Base-by-base conservation (phyloP, 139 green algal species). In the Chlorella sp. region DNA sequence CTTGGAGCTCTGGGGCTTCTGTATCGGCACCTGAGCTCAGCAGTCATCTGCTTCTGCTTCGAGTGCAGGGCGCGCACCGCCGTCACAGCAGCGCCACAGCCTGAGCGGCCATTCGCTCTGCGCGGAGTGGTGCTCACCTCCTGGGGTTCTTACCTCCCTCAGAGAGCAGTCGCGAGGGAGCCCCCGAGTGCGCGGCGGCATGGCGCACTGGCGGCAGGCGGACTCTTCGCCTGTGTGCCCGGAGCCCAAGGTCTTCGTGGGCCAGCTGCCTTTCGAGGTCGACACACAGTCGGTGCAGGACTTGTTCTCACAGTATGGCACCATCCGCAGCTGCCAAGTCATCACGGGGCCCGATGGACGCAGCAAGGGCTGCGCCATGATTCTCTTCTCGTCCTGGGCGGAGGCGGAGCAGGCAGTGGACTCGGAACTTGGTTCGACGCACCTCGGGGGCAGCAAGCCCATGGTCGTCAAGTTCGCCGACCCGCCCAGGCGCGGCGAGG, bases 401-500 rank as follows among this genome's bases (percentile, higher is more conserved):
- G 49, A 84, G 66, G 91, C 90, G 2, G 91, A 96, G 70, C 71
- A 80, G 24, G 91, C 91, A 10, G 77, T 90, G 73, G 81, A 89
- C 27, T 35, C 69, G 26, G 77, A 90, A 66, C 90, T 94, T 73
- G 89, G 88, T 69, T 89, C 77, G 51, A 77, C 60, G 22, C 80
- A 78, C 73, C 75, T 80, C 73, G 78, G 72, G 32, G 80, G 67
- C 49, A 74, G 50, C 61, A 71, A 69, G 77, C 80, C 87, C 34
- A 77, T 95, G 51, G 87, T 94, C 29, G 90, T 94, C 34, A 88
- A 91, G 76, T 92, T 95, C 77, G 90, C 91, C 26, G 90, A 95
- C 76, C 91, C 91, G n/a, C 84, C 88, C 23, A 74, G 73, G 64
- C 75, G 72, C 30, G 73, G 71, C 24, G 83, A 78, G 49, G 75